Conservation (phyloP, 306 rosid genomes). For the Canavalia ensiformis region DNA sequence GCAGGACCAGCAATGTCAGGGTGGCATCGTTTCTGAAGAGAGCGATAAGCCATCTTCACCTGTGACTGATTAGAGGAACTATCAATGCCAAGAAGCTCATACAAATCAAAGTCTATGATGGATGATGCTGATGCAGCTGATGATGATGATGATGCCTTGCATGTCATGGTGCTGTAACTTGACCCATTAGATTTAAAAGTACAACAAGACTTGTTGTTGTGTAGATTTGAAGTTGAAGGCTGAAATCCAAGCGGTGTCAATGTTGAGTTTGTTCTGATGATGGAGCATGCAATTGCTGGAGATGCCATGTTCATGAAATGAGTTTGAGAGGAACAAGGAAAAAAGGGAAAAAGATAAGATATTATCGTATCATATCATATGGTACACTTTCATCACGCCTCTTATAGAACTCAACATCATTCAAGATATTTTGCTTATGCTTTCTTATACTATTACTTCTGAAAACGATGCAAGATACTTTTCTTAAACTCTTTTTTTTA, state of each 20-base stretch:
- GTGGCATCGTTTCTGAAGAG: conserved; percentile 89
- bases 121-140: conserved; percentile 23
- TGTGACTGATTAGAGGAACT: conserved; percentile 69
- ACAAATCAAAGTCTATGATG: conserved; percentile 73
- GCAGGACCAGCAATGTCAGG: conserved; percentile 93
- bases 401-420: neutral
- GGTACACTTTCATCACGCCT: neutral
- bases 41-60: conserved; percentile 76
- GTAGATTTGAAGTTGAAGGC: conserved; percentile 17
- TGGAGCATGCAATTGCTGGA: conserved; percentile 43
- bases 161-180: conserved; percentile 39
- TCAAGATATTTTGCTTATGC: conserved; percentile 49
- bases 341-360: conserved; percentile 48
- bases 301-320: conserved; percentile 48
- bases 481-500: too few species aligned
- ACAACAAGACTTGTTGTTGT: conserved; percentile 30
- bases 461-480: conserved; percentile 30
- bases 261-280: conserved; percentile 18
- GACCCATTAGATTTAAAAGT: conserved; percentile 7
- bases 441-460: neutral
- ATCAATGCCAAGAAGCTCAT: conserved; percentile 87
- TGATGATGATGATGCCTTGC: conserved; percentile 59
- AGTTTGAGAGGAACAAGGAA: conserved; percentile 41
- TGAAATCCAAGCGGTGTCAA: neutral
- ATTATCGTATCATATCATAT: conserved; percentile 9